Evolutionary conservation across 371 early-diverging fungal species (phyloP).

Genomic region (Actinomucor elegans): DNA sequence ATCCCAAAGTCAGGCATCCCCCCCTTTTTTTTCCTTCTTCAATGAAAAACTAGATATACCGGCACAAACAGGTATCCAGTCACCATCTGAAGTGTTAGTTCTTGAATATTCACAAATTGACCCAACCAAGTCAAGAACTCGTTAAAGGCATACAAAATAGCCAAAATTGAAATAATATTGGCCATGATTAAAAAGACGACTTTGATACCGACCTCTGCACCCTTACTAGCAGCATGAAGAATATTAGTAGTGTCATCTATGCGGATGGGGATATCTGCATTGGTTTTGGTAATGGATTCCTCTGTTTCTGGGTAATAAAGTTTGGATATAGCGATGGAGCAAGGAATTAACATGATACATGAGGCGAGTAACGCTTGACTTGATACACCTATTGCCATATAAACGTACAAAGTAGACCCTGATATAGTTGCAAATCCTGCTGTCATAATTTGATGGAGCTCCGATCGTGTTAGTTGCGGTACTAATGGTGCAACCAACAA

Average conservation of each 20-base stretch:
- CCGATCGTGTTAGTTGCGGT: constrained; percentile 77
- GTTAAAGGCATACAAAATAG: constrained; percentile 66
- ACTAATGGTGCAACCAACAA: constrained; percentile 78
- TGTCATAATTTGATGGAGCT: constrained; percentile 82
- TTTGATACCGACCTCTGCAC: constrained; percentile 83
- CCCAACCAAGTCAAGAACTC: constrained; percentile 77
- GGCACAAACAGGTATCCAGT: constrained; percentile 81
- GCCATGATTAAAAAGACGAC: constrained; percentile 76
- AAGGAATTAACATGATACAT: constrained; percentile 90
- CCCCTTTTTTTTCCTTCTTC: no score
- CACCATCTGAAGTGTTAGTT: constrained; percentile 67
- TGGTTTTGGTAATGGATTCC: constrained; percentile 71
- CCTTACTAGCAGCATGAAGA: constrained; percentile 85
- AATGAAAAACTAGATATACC: constrained; percentile 51
- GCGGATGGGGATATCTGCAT: constrained; percentile 34
- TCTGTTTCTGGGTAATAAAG: constrained; percentile 84
- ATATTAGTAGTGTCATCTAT: constrained; percentile 63
- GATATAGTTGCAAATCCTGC: constrained; percentile 86
- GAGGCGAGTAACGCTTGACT: constrained; percentile 69
- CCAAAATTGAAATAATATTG: constrained; percentile 60
- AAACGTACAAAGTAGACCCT: constrained; percentile 77
- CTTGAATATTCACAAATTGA: constrained; percentile 64
- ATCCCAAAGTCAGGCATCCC: no score
- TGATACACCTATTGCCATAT: constrained; percentile 62
- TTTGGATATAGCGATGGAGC: constrained; percentile 84